phyloP scores from a whole-genome alignment of 306 rosid genomes.

The Parietaria judaica region DNA sequence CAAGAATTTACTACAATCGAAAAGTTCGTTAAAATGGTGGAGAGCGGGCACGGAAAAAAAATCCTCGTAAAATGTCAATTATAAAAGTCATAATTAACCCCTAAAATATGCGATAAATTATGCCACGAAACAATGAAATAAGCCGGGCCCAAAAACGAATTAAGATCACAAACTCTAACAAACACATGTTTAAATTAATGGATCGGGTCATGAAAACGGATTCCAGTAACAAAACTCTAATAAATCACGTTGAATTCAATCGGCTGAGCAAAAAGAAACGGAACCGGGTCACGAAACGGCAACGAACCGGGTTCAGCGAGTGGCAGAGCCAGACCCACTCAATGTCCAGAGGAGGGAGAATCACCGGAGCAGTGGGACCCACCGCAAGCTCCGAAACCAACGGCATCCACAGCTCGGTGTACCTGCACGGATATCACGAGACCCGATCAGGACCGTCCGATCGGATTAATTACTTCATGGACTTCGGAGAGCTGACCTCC shows the following conservation, averaged over 20 bases:
- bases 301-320: slow-evolving; percentile 49
- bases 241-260: neutral
- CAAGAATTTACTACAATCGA: too few species aligned
- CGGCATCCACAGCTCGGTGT: slow-evolving; percentile 84
- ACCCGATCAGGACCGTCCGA: slow-evolving; percentile 9
- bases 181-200: too few species aligned
- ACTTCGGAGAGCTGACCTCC: slow-evolving; percentile 42
- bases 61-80: too few species aligned
- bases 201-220: too few species aligned
- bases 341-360: slow-evolving; percentile 75
- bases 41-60: too few species aligned
- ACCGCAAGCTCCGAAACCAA: slow-evolving; percentile 67
- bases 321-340: slow-evolving; percentile 99
- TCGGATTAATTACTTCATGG: slow-evolving; percentile 10
- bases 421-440: slow-evolving; percentile 30
- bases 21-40: too few species aligned
- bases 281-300: neutral
- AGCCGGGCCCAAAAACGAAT: too few species aligned
- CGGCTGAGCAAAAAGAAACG: neutral
- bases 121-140: too few species aligned
- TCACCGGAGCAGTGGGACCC: slow-evolving; percentile 36
- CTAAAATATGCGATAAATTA: too few species aligned
- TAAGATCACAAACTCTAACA: too few species aligned
- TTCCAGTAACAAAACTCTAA: too few species aligned
- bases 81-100: too few species aligned